Evolutionary conservation across 768 basidiomycete species (phyloP).

Genomic region (Termitomyces sp.): DNA sequence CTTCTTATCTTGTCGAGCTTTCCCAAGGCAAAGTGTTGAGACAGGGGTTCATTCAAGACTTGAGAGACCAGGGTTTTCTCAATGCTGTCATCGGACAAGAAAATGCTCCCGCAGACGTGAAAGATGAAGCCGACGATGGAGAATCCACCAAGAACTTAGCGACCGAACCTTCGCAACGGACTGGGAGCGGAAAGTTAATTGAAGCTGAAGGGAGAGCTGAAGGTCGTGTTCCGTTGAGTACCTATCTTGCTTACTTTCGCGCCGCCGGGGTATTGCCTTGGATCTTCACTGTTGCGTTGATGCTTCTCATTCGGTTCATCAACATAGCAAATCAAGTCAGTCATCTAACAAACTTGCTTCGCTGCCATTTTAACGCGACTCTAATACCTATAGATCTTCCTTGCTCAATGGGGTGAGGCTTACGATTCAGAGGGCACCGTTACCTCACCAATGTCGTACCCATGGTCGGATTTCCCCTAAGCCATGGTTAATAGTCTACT

Average conservation of each 20-base stretch:
- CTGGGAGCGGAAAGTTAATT: constrained; percentile 47
- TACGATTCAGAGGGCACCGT: constrained; percentile 35
- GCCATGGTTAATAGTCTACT: constrained; percentile 65
- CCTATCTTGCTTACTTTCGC: constrained; percentile 60
- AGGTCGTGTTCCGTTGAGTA: constrained; percentile 54
- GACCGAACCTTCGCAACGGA: neutral
- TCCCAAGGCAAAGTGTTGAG: constrained; percentile 43
- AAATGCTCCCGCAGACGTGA: constrained; percentile 33
- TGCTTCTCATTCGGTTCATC: constrained; percentile 52
- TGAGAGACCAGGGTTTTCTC: constrained; percentile 40
- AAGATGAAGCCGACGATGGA: constrained; percentile 27
- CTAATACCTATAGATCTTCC: constrained; percentile 43
- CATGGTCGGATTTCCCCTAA: constrained; percentile 49
- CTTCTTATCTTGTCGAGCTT: constrained; percentile 66
- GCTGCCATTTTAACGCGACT: neutral
- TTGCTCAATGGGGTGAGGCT: constrained; percentile 68
- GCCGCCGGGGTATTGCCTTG: constrained; percentile 57
- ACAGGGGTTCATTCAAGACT: constrained; percentile 47
- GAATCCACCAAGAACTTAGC: constrained; percentile 16
- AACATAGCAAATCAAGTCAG: constrained; percentile 56
- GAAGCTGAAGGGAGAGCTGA: constrained; percentile 65
- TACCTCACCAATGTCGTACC: constrained; percentile 24
- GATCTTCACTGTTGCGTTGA: constrained; percentile 47
- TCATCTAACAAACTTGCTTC: neutral
- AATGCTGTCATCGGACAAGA: constrained; percentile 41